Evolutionary conservation across 2,329 filamentous ascomycete species (phyloP).

Genomic region (Sporothrix humicola): DNA sequence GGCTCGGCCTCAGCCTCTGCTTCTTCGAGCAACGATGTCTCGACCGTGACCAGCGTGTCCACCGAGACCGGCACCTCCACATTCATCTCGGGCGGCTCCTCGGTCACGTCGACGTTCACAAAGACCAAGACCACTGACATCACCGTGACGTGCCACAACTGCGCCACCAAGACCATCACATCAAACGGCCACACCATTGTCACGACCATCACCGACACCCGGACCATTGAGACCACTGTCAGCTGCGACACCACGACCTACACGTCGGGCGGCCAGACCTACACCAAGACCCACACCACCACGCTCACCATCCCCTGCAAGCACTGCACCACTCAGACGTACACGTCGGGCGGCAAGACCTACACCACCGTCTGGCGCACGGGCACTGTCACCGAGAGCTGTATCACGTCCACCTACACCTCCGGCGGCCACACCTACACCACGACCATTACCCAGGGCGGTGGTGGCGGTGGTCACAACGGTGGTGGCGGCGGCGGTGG

Average conservation of each 20-base stretch:
- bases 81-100: background rate
- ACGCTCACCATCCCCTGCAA: slow-evolving; percentile 25
- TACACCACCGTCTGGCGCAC: slow-evolving; percentile 28
- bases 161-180: slow-evolving; percentile 17
- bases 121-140: slow-evolving; percentile 23
- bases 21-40: background rate
- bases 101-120: slow-evolving; percentile 18
- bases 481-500: background rate
- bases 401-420: slow-evolving; percentile 22
- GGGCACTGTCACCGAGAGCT: slow-evolving; percentile 14
- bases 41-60: slow-evolving; percentile 6
- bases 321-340: slow-evolving; percentile 30
- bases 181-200: slow-evolving; percentile 18
- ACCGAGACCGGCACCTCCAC: slow-evolving; percentile 23
- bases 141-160: slow-evolving; percentile 28
- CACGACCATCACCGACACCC: slow-evolving; percentile 23
- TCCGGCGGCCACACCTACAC: slow-evolving; percentile 32
- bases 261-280: slow-evolving; percentile 28
- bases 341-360: slow-evolving; percentile 28
- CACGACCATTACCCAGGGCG: slow-evolving; percentile 26
- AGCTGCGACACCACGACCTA: slow-evolving; percentile 25
- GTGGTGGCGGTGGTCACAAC: background rate
- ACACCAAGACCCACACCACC: slow-evolving; percentile 30
- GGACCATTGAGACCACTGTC: slow-evolving; percentile 30
- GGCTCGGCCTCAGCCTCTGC: background rate